Evolutionary conservation across 2,329 filamentous ascomycete species (phyloP).

Genomic region (Cadophora malorum): DNA sequence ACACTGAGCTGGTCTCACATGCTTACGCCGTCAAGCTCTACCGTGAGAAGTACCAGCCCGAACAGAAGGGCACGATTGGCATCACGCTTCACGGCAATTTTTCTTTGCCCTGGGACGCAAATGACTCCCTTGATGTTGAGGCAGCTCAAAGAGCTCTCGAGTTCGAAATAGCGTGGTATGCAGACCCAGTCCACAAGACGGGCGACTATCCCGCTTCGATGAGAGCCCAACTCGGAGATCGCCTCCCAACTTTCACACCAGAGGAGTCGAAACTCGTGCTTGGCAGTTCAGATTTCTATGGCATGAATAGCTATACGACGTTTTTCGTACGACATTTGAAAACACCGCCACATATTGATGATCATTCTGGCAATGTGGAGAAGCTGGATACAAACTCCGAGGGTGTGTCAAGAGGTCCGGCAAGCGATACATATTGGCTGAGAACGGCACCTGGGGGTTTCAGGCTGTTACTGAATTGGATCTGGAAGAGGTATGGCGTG

Average conservation of each 20-base stretch:
- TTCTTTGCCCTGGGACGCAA: slow-evolving; percentile 76
- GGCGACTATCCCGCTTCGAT: slow-evolving; percentile 84
- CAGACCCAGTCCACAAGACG: slow-evolving; percentile 77
- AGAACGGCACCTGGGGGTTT: slow-evolving; percentile 76
- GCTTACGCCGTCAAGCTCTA: slow-evolving; percentile 80
- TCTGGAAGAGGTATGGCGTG: slow-evolving; percentile 75
- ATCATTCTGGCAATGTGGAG: slow-evolving; percentile 78
- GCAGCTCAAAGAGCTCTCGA: slow-evolving; percentile 81
- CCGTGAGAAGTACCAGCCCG: slow-evolving; percentile 77
- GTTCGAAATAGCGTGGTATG: slow-evolving; percentile 87
- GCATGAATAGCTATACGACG: slow-evolving; percentile 91
- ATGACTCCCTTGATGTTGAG: slow-evolving; percentile 74
- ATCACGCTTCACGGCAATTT: slow-evolving; percentile 79
- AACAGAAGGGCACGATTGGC: slow-evolving; percentile 76
- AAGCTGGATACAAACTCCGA: slow-evolving; percentile 72
- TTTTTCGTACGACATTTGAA: slow-evolving; percentile 80
- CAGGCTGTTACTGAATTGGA: slow-evolving; percentile 76
- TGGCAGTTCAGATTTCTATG: slow-evolving; percentile 88
- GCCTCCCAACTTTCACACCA: slow-evolving; percentile 75
- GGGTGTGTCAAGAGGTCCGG: slow-evolving; percentile 75
- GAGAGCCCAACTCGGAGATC: slow-evolving; percentile 78
- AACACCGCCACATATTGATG: slow-evolving; percentile 64
- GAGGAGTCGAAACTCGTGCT: slow-evolving; percentile 72
- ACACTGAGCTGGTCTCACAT: slow-evolving; percentile 82
- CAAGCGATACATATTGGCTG: slow-evolving; percentile 83